Base-by-base conservation (phyloP, 306 rosid genomes). In the Glycine tomentella region DNA sequence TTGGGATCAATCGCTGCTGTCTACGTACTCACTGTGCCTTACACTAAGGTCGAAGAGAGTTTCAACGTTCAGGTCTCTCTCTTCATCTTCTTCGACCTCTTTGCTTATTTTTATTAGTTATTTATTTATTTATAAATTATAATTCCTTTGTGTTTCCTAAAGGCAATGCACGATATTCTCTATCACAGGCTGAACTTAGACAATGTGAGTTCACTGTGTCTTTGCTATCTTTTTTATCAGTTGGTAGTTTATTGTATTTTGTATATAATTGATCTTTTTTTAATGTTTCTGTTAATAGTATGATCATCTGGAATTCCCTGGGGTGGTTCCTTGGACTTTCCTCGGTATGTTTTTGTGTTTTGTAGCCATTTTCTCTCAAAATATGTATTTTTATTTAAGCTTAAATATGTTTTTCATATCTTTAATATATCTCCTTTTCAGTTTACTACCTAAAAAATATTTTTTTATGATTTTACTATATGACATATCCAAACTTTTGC, bases 31-130 rank as follows among this genome's bases (percentile, higher is more conserved):
- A 86, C 77, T 81, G 86, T 86, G 2, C 98, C 97, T 4, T 95
- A 95, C 87, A 95, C 97, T 6, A 92, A 95, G 90, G 98, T 95
- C 45, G 98, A 95, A 81, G 97, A 95, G 80, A 92, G 98, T 85
- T 95, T 95, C 89, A 95, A 92, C 25, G 85, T 95, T 87, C 98
- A 91, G 93, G 97, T 91, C 34, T 44, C 58, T 51, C 73, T 48
- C 74, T 69, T 9, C 64, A 38, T 13, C 12, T 76, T 83, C 62
- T 69, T 74, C 77, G 82, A 25, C 11, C 31, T 51, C 36, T 73
- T 9, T 59, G 31, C 65, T 68, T 38, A 1, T 59, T 57, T 45
- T 79, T 15, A 72, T 42, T 3, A 14, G n/a, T 15, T 34, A 8
- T 7, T 34, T 2, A 36, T 64, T 36, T 13, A 6, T 33, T 25